Evolutionary conservation across 148 eudicot species (phyloP), one percentile per base, ranked within the genome.

Genomic region (Camellia granthamiana): DNA sequence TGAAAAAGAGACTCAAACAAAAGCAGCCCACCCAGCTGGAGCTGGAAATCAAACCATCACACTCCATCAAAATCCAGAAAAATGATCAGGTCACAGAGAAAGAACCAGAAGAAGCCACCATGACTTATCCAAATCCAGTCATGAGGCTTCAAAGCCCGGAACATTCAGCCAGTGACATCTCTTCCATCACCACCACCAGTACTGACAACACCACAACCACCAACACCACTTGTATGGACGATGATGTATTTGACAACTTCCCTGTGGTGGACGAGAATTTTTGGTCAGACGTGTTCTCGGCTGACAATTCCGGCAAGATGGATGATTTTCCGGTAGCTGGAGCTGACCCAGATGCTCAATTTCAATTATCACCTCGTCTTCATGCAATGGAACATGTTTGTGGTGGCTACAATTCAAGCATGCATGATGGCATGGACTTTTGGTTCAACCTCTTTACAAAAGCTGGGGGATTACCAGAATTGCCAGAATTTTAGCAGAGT

Each of bases 371-470:
- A 42, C 64, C 81, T 18, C 58, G 58, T 10, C 58, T 1, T 70
- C 55, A 47, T 7, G 74, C 52, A 49, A 47, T 43, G 43, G 55
- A 64, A 47, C 8, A 71, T 38, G 19, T 38, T 47, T 15, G 19
- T 56, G 79, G 59, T 21, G 59, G 18, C 38, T 43, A 10, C 10
- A 49, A 54, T 74, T 73, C 79, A 61, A 74, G 71, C 18, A 10
- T 60, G 80, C 51, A 63, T 5, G 88, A 87, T 7, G 84, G 79
- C 64, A 80, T 79, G 90, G 91, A 92, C 46, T 86, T 81, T 66
- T 92, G 93, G 97, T 77, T 61, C 78, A 82, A 88, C 79, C 56
- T 89, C 43, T 84, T 89, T 69, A 83, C 88, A 6, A 79, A 82
- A 84, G 78, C 80, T 0, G 89, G 80, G 55, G 90, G 84, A 19